Percentiles rank a stretch among this genome's conserved stretches.
Conservation (phyloP, 805 yeast species). For the Yarrowia phangngaensis region DNA sequence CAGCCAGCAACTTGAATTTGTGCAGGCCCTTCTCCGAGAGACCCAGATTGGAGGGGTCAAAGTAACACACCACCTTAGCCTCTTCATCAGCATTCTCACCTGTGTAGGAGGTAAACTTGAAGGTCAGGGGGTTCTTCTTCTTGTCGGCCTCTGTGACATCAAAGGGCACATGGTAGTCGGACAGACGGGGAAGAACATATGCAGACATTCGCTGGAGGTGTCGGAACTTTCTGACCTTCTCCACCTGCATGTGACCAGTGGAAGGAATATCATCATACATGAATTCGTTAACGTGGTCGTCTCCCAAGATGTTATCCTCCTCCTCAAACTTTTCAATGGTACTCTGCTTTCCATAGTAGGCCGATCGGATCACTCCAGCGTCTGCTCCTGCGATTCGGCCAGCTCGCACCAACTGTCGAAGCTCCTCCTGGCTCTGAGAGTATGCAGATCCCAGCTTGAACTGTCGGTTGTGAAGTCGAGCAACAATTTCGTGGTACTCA, state of each 20-base stretch:
- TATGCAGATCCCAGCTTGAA: conserved; percentile 26
- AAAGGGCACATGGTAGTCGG: conserved; percentile 53
- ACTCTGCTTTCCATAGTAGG: conserved; percentile 28
- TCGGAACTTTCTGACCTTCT: conserved; percentile 69
- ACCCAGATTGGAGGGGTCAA: conserved; percentile 45
- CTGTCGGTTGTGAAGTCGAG: conserved; percentile 20
- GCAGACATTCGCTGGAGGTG: conserved; percentile 80
- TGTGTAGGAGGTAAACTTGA: conserved; percentile 66
- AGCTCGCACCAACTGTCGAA: conserved; percentile 34
- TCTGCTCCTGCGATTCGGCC: conserved; percentile 36
- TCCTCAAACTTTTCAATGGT: conserved; percentile 30
- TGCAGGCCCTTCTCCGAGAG: conserved; percentile 55
- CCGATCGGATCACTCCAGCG: conserved; percentile 32
- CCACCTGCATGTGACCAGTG: conserved; percentile 65
- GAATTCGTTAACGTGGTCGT: conserved; percentile 37
- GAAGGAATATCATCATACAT: conserved; percentile 64
- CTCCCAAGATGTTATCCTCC: conserved; percentile 28
- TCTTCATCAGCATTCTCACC: conserved; percentile 72
- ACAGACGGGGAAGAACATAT: conserved; percentile 82
- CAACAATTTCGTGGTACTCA: conserved; percentile 4
- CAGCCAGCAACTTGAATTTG: conserved; percentile 75
- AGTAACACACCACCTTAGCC: conserved; percentile 60
- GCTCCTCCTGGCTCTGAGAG: conserved; percentile 34
- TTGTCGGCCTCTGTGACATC: conserved; percentile 42
- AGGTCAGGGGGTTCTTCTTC: conserved; percentile 43